These are phyloP conservation scores for Silene conica DNA, from an alignment of 148 eudicot genomes.

Conservation along the genomic window DNA sequence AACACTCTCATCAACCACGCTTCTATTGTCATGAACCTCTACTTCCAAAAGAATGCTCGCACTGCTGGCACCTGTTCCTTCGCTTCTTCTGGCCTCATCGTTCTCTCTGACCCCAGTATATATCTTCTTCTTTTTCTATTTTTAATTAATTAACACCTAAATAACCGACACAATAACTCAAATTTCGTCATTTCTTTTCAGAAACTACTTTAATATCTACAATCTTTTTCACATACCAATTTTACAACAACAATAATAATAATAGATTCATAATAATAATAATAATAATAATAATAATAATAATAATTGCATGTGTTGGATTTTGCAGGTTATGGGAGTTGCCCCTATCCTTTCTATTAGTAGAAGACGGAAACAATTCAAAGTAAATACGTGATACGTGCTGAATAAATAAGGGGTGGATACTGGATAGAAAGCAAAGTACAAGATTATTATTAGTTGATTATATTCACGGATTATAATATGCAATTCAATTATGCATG, in stretches of 20 bases:
- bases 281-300: too few species aligned
- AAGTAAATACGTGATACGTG: too few species aligned
- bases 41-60: slow-evolving; percentile 35
- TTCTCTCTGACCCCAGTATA: slow-evolving; percentile 36
- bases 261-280: too few species aligned
- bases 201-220: neutral
- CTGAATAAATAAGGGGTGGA: too few species aligned
- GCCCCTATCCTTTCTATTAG: slow-evolving; percentile 8
- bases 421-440: too few species aligned
- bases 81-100: slow-evolving; percentile 29
- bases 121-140: neutral
- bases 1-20: slow-evolving; percentile 32
- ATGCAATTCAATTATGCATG: too few species aligned
- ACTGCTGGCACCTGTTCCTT: slow-evolving; percentile 33
- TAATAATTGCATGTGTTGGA: neutral
- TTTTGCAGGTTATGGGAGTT: slow-evolving; percentile 17
- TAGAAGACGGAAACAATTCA: too few species aligned
- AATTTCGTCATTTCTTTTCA: neutral
- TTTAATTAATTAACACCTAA: neutral
- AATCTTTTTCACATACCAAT: too few species aligned
- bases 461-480: too few species aligned
- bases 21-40: slow-evolving; percentile 57
- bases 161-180: too few species aligned
- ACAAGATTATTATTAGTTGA: too few species aligned
- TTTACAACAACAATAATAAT: too few species aligned